Evolutionary conservation across 1,139 yeast species (phyloP).

Genomic region (Suhomyces terraborum): DNA sequence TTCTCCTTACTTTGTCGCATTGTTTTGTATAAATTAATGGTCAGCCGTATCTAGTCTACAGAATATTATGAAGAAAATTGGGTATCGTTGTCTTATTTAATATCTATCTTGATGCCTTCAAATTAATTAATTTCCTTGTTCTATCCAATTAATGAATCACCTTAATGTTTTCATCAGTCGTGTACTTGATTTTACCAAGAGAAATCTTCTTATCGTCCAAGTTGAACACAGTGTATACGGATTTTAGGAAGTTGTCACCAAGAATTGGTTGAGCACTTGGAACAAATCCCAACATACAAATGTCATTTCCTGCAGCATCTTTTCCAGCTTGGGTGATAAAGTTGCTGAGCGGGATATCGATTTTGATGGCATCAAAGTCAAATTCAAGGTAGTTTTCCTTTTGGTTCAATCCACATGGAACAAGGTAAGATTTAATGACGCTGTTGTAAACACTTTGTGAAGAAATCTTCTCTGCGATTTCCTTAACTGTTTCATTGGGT

Average conservation of each 20-base stretch:
- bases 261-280: slow-evolving; percentile 23
- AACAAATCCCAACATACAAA: slow-evolving; percentile 22
- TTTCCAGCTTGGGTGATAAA: slow-evolving; percentile 23
- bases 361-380: slow-evolving; percentile 27
- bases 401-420: slow-evolving; percentile 33
- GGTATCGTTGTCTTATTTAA: no score
- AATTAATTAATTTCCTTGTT: no score
- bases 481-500: slow-evolving; percentile 20
- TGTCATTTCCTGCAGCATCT: slow-evolving; percentile 14
- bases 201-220: slow-evolving; percentile 41
- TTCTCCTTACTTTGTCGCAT: no score
- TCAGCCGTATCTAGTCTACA: no score
- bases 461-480: slow-evolving; percentile 21
- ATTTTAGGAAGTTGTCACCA: slow-evolving; percentile 43
- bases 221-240: slow-evolving; percentile 40
- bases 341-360: slow-evolving; percentile 30
- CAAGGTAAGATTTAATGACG: slow-evolving; percentile 25
- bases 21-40: no score
- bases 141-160: slow-evolving; percentile 15
- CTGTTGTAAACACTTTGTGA: slow-evolving; percentile 22
- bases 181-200: slow-evolving; percentile 39
- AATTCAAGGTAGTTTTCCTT: slow-evolving; percentile 28
- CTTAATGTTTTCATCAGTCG: slow-evolving; percentile 27
- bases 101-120: not conserved
- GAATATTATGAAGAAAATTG: no score